phyloP scores from a whole-genome alignment of 352 stramenopile species.

The Phytophthora palmivora region DNA sequence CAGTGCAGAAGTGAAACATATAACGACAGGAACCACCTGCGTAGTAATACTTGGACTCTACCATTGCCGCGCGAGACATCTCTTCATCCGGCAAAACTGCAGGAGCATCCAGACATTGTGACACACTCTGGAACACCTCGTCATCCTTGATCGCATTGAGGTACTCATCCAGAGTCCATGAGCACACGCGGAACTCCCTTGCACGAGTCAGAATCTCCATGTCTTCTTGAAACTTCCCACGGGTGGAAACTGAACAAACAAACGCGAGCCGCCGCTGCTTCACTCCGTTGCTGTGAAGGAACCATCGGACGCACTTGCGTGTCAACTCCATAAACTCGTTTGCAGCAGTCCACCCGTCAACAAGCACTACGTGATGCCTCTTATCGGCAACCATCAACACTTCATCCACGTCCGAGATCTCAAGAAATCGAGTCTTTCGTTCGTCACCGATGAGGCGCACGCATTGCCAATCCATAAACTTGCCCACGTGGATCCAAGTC shows the following conservation, averaged over 20 bases:
- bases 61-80: conserved; percentile 8
- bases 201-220: neutral
- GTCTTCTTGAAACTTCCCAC: conserved; percentile 3
- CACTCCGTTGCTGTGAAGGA: neutral
- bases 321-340: neutral
- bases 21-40: conserved; percentile 24
- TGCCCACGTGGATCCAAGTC: conserved; percentile 22
- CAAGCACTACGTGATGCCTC: conserved; percentile 11
- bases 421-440: conserved; percentile 10
- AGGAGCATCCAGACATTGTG: conserved; percentile 3
- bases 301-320: neutral
- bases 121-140: conserved; percentile 9
- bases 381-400: conserved; percentile 4
- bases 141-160: conserved; percentile 11
- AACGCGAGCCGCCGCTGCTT: conserved; percentile 16
- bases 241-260: conserved; percentile 8
- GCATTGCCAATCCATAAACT: neutral
- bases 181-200: conserved; percentile 12
- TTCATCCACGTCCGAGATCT: conserved; percentile 5
- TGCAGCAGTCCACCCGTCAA: conserved; percentile 15
- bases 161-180: conserved; percentile 24
- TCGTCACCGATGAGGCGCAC: conserved; percentile 12
- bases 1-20: conserved; percentile 18
- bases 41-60: conserved; percentile 27
- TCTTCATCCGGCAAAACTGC: conserved; percentile 1